Percentiles rank a stretch among this genome's conserved stretches.
These are phyloP conservation scores for Picochlorum sp. DNA, from an alignment of 139 green algal genomes.

Conservation along the genomic window DNA sequence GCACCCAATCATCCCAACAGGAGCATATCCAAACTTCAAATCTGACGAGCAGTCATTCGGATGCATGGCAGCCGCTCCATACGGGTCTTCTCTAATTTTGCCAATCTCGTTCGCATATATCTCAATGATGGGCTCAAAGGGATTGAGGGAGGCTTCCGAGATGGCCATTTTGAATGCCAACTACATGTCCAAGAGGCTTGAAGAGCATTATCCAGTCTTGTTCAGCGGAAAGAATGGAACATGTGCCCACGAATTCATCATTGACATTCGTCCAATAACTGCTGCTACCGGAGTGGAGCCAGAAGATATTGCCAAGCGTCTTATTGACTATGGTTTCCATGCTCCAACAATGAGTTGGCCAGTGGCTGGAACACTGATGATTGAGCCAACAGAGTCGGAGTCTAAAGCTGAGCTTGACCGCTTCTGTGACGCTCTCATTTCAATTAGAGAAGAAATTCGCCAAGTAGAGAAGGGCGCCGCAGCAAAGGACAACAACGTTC, in stretches of 20 bases:
- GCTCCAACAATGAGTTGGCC: constrained; percentile 99
- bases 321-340: constrained; percentile 99
- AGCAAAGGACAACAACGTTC: constrained; percentile 75
- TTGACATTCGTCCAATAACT: constrained; percentile 88
- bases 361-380: constrained; percentile 95
- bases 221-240: constrained; percentile 86
- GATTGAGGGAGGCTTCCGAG: constrained; percentile 72
- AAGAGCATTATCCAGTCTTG: constrained; percentile 71
- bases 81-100: constrained; percentile 92
- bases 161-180: constrained; percentile 93
- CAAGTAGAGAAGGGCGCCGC: constrained; percentile 70
- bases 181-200: constrained; percentile 95
- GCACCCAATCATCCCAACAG: constrained; percentile 85
- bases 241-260: constrained; percentile 99
- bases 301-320: constrained; percentile 95
- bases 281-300: constrained; percentile 69
- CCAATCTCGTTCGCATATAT: constrained; percentile 99
- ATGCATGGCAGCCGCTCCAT: constrained; percentile 88
- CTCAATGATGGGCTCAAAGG: constrained; percentile 91
- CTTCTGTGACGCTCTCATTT: constrained; percentile 93
- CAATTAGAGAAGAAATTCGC: constrained; percentile 75
- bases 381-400: constrained; percentile 96
- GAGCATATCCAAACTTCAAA: constrained; percentile 46
- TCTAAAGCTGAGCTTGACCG: constrained; percentile 86
- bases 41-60: constrained; percentile 71